Conservation (phyloP, 306 rosid genomes). For the Heteromeles arbutifolia region DNA sequence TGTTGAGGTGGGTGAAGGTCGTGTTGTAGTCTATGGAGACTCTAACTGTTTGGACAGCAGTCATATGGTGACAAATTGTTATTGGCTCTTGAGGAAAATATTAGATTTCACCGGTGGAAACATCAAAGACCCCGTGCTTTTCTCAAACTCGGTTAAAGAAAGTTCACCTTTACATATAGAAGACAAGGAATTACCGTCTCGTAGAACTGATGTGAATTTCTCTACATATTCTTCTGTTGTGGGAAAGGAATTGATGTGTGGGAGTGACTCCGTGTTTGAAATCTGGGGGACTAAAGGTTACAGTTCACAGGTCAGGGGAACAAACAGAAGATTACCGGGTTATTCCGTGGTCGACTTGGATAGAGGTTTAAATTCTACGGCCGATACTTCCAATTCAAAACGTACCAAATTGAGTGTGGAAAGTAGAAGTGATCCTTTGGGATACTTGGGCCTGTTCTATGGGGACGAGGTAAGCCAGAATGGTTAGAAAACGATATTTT, state of each 20-base stretch:
- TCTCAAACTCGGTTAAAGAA: slow-evolving; percentile 59
- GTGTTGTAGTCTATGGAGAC: slow-evolving; percentile 86
- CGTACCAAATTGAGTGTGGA: slow-evolving; percentile 17
- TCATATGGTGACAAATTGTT: slow-evolving; percentile 95
- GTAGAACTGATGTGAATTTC: slow-evolving; percentile 85
- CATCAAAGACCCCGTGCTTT: slow-evolving; percentile 68
- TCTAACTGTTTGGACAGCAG: slow-evolving; percentile 96
- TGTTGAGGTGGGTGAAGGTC: slow-evolving; percentile 53
- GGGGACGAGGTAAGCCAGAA: slow-evolving; percentile 71
- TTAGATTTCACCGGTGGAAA: slow-evolving; percentile 70
- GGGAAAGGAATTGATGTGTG: slow-evolving; percentile 74
- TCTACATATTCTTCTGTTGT: slow-evolving; percentile 68
- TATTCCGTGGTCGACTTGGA: slow-evolving; percentile 60
- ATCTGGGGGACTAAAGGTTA: slow-evolving; percentile 89
- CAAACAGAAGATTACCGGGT: slow-evolving; percentile 85
- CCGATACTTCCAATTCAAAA: slow-evolving; percentile 21
- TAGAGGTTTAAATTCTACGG: slow-evolving; percentile 52
- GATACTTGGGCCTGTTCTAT: slow-evolving; percentile 68
- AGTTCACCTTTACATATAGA: slow-evolving; percentile 47
- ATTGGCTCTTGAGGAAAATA: slow-evolving; percentile 69
- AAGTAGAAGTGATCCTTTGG: slow-evolving; percentile 35
- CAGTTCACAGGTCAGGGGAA: slow-evolving; percentile 65
- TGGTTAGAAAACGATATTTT: background rate
- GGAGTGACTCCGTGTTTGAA: slow-evolving; percentile 72
- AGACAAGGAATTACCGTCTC: slow-evolving; percentile 76